Percentiles rank a stretch among this genome's conserved stretches.
Conservation (phyloP, 768 basidiomycete genomes). For the Tylopilus plumbeoviolaceoides region DNA sequence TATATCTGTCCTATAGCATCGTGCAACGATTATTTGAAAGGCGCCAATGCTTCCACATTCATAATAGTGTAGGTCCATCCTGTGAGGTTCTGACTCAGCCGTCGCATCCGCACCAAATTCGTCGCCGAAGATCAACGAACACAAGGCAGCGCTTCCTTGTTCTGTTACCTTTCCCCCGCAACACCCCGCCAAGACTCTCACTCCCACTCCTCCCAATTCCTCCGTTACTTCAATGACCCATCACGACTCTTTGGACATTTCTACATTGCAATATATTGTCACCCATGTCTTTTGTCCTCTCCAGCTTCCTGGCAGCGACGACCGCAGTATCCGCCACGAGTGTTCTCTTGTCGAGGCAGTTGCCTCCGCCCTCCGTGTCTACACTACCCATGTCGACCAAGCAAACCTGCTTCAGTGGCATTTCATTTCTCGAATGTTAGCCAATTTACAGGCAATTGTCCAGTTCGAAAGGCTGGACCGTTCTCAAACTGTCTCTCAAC, state of each 20-base stretch:
- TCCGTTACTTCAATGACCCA: constrained; percentile 4
- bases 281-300: constrained; percentile 44
- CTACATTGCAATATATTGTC: constrained; percentile 29
- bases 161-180: no score
- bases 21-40: no score
- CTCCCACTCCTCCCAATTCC: background rate
- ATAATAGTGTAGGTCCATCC: constrained; percentile 6
- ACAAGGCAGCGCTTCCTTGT: background rate
- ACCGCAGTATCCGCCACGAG: constrained; percentile 26
- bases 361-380: constrained; percentile 17
- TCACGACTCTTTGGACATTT: background rate
- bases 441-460: constrained; percentile 16
- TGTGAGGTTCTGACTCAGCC: constrained; percentile 10
- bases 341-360: constrained; percentile 23
- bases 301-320: constrained; percentile 36
- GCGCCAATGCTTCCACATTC: background rate
- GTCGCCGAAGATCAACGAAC: background rate
- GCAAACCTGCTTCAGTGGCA: constrained; percentile 26
- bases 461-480: constrained; percentile 11
- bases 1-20: background rate
- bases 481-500: constrained; percentile 4
- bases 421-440: constrained; percentile 30
- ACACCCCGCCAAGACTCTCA: background rate
- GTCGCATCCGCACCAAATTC: background rate
- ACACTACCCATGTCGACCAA: constrained; percentile 3